Evolutionary conservation across 2,329 filamentous ascomycete species (phyloP).

Genomic region (Pezicula radicicola): DNA sequence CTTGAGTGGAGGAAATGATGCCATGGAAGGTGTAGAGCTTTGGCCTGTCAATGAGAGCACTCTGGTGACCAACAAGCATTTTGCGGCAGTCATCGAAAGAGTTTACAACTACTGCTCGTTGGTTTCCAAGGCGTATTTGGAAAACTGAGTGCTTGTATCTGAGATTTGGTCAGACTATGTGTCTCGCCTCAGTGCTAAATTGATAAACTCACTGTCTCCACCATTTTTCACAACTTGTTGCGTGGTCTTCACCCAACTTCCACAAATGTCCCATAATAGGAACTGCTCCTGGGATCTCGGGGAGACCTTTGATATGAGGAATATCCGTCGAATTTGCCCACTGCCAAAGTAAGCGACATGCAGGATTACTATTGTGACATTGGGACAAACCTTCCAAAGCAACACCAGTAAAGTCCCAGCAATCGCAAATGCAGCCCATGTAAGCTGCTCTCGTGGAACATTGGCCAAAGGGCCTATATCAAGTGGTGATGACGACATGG

Average conservation of each 20-base stretch:
- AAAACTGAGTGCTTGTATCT: slow-evolving; percentile 44
- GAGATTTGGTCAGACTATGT: slow-evolving; percentile 8
- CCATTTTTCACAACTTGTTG: slow-evolving; percentile 47
- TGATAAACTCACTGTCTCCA: slow-evolving; percentile 27
- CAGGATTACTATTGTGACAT: not conserved
- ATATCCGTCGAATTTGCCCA: slow-evolving; percentile 39
- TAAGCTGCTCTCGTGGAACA: not conserved
- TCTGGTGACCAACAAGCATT: slow-evolving; percentile 46
- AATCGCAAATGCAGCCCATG: not conserved
- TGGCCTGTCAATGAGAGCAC: slow-evolving; percentile 46
- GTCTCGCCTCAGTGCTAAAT: not conserved
- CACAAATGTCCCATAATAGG: slow-evolving; percentile 49
- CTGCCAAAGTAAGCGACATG: not conserved
- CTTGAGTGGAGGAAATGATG: slow-evolving; percentile 47
- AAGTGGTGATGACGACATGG: slow-evolving; percentile 1
- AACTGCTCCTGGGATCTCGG: slow-evolving; percentile 46
- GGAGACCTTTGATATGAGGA: slow-evolving; percentile 44
- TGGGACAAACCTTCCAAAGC: not conserved
- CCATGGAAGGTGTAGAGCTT: slow-evolving; percentile 52
- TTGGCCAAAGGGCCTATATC: not conserved
- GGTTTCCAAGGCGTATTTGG: slow-evolving; percentile 52
- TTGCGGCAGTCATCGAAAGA: slow-evolving; percentile 49
- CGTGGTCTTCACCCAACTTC: slow-evolving; percentile 50
- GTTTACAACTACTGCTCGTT: slow-evolving; percentile 48
- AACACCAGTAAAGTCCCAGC: not conserved